Base-by-base conservation (phyloP, 768 basidiomycete genomes). In the Calvatia gigantea region DNA sequence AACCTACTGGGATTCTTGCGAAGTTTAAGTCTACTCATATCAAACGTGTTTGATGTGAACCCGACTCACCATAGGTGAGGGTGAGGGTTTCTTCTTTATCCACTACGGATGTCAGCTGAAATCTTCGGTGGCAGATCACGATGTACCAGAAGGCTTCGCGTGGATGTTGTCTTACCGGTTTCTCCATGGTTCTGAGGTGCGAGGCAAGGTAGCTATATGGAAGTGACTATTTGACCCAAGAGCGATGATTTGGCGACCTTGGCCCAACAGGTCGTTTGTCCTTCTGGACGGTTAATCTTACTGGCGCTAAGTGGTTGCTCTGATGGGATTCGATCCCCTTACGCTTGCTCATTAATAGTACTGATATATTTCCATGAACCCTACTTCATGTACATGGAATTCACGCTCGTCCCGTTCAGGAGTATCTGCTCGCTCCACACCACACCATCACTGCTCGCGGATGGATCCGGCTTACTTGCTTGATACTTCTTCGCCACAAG, bases 31-130 rank as follows among this genome's bases (percentile, higher is more conserved):
- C 52, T 54, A 31, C 44, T 54, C 43, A 54, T 45, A 54, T 46
- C 52, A 54, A 54, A 54, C 52, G 52, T 54, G 52, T 54, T 37
- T 54, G 52, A 54, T 54, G 19, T 31, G 41, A 44, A 17, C 15
- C 15, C 23, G 43, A 15, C 6, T 15, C 35, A 25, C 52, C 43
- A 45, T 45, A 32, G 38, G 23, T 35, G 52, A 53, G 42, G 51
- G 51, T 53, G 31, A 39, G 51, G 32, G 31, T 27, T 31, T 31
- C 51, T 52, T 52, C 51, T 38, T 42, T 37, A 35, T 38, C 32
- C 41, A 25, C 38, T 33, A 51, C 28, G 23, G 38, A 29, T 41
- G 47, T 43, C 47, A 56, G 43, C n/a, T 8, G 27, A 6, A 37
- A 19, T 6, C 25, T 33, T 38, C 25, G 27, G 27, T 35, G 23